Base-by-base conservation (phyloP, 73 alveolate genomes). In the Symbiodinium natans region DNA sequence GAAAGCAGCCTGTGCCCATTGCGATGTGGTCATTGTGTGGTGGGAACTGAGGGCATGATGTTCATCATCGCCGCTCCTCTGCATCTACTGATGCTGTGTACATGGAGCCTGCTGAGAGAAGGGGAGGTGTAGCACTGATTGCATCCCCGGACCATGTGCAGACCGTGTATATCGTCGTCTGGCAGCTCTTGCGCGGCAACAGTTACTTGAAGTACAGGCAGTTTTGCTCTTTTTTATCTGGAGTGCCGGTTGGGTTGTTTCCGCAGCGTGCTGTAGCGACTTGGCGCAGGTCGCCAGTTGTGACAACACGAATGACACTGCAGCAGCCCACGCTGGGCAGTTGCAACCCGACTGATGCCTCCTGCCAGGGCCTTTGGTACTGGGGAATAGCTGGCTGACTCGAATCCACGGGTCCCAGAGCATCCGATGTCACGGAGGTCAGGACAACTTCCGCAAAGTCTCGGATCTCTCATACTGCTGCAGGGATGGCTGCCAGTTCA, bases 171-270 rank as follows among this genome's bases (percentile, higher is more conserved):
- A 88, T 88, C 43, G 73, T 88, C 38, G 95, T 88, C 71, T 88
- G 95, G 95, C 95, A 88, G 54, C 95, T 88, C 3, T 5, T 89
- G 21, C 77, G 86, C 23, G 95, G 95, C 40, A 89, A 89, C 86
- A 89, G 95, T 86, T 89, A 89, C 86, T 41, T 89, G 86, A 89
- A 40, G 95, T 89, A 89, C 95, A 63, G 94, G 94, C 68, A 5
- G n/a, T 3, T 21, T 52, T n/a, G 73, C 34, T 74, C 92, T 38
- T 71, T 1, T 29, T n/a, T n/a, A n/a, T n/a, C n/a, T n/a, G n/a
- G n/a, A n/a, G n/a, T n/a, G n/a, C n/a, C n/a, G n/a, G n/a, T n/a
- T n/a, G n/a, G n/a, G n/a, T n/a, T n/a, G n/a, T n/a, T n/a, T n/a
- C n/a, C n/a, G n/a, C n/a, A n/a, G n/a, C n/a, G n/a, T n/a, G n/a